phyloP scores from a whole-genome alignment of 805 yeast species.

The Candida chilensis region DNA sequence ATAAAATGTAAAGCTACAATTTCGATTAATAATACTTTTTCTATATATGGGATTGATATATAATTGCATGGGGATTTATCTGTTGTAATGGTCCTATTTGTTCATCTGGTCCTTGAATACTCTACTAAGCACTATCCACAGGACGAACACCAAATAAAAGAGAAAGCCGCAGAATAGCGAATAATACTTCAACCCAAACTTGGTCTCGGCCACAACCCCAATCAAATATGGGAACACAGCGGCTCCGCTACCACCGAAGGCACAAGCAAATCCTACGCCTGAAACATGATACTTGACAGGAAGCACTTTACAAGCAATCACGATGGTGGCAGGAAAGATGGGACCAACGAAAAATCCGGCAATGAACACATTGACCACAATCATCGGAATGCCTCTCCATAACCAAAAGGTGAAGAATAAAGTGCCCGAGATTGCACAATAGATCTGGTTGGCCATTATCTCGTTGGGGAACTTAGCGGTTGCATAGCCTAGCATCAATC shows the following conservation, averaged over 20 bases:
- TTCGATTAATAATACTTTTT: no score
- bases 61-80: no score
- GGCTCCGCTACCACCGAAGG: conserved; percentile 80
- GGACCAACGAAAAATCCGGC: conserved; percentile 48
- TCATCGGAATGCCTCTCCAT: conserved; percentile 8
- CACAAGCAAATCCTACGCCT: conserved; percentile 69
- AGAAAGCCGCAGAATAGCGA: conserved; percentile 5
- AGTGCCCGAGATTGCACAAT: conserved; percentile 21
- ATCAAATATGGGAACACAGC: conserved; percentile 62
- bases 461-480: conserved; percentile 34
- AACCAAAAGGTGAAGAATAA: conserved; percentile 21
- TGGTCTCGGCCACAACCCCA: conserved; percentile 36
- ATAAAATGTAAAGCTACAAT: no score
- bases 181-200: conserved; percentile 18
- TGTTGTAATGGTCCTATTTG: no score
- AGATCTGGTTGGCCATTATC: conserved; percentile 29
- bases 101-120: no score
- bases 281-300: conserved; percentile 53
- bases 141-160: not conserved
- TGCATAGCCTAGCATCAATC: conserved; percentile 35
- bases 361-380: conserved; percentile 23
- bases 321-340: conserved; percentile 58
- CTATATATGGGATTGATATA: no score
- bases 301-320: conserved; percentile 50
- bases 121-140: not conserved